Evolutionary conservation across 345 rosid species (phyloP).

Genomic region (Salix exigua): DNA sequence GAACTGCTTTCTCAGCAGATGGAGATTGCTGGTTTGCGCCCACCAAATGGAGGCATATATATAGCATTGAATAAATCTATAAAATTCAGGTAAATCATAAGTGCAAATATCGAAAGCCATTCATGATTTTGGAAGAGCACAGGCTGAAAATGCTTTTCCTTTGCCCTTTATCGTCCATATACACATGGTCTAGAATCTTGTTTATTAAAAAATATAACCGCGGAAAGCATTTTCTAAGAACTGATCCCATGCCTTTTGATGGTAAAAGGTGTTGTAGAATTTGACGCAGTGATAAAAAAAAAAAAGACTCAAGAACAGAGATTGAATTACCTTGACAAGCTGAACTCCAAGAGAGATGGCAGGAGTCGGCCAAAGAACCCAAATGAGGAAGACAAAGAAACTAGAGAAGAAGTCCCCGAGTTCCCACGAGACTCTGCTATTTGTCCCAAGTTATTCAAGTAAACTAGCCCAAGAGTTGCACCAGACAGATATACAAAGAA

Average conservation of each 20-base stretch:
- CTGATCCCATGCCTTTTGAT: too few species aligned
- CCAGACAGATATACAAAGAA: constrained; percentile 65
- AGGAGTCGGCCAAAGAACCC: constrained; percentile 90
- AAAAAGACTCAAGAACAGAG: background rate
- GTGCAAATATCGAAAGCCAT: background rate
- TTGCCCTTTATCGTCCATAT: background rate
- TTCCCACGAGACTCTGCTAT: constrained; percentile 77
- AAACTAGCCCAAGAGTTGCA: constrained; percentile 83
- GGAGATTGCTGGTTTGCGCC: background rate
- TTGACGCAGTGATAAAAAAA: background rate
- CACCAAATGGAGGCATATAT: background rate
- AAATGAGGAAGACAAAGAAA: constrained; percentile 74
- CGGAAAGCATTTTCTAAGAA: too few species aligned
- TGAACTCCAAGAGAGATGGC: constrained; percentile 66
- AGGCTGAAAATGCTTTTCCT: background rate
- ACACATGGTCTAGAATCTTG: background rate
- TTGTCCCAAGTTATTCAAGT: constrained; percentile 84
- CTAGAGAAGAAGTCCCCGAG: constrained; percentile 43
- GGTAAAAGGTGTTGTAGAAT: too few species aligned
- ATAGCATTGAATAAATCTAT: background rate
- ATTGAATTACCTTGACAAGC: constrained; percentile 52
- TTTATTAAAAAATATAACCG: background rate
- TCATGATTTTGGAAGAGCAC: background rate
- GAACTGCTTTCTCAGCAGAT: background rate
- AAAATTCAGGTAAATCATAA: too few species aligned